phyloP scores from a whole-genome alignment of 352 stramenopile genomes.

The Phytophthora pluvialis region DNA sequence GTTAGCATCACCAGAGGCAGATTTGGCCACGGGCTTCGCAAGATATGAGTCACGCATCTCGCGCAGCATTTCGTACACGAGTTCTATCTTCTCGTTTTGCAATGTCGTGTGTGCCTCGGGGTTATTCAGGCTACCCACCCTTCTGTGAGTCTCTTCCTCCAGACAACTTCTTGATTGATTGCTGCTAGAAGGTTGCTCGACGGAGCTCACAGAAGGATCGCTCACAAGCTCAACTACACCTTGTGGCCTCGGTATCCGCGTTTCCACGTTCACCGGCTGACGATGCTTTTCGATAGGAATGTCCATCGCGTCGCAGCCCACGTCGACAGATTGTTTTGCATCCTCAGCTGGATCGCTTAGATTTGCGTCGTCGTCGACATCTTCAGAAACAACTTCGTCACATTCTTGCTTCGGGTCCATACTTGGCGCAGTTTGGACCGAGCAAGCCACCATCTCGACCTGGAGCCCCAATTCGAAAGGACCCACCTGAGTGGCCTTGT shows the following conservation, averaged over 20 bases:
- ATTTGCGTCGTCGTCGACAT: not conserved
- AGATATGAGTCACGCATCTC: conserved; percentile 25
- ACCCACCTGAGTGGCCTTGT: conserved; percentile 37
- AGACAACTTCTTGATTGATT: not conserved
- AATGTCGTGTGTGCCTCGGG: not conserved
- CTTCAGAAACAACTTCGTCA: not conserved
- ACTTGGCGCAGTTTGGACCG: not conserved
- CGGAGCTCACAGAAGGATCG: no score
- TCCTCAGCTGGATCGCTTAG: not conserved
- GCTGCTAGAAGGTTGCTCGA: not conserved
- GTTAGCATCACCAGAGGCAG: not conserved
- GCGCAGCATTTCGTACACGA: conserved; percentile 36
- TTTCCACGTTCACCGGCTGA: not conserved
- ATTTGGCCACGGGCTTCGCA: not conserved
- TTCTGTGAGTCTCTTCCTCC: not conserved
- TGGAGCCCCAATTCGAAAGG: not conserved
- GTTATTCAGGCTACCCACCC: not conserved
- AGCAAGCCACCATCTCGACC: not conserved
- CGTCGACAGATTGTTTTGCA: conserved; percentile 12
- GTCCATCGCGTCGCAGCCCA: conserved; percentile 27
- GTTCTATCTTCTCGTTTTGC: conserved; percentile 24
- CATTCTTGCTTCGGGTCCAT: not conserved
- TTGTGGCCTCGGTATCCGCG: not conserved
- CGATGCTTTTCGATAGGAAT: not conserved
- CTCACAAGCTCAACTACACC: not conserved